Evolutionary conservation across 2,329 filamentous ascomycete genomes (phyloP).

Genomic region (Ceratocystis alfenasii): DNA sequence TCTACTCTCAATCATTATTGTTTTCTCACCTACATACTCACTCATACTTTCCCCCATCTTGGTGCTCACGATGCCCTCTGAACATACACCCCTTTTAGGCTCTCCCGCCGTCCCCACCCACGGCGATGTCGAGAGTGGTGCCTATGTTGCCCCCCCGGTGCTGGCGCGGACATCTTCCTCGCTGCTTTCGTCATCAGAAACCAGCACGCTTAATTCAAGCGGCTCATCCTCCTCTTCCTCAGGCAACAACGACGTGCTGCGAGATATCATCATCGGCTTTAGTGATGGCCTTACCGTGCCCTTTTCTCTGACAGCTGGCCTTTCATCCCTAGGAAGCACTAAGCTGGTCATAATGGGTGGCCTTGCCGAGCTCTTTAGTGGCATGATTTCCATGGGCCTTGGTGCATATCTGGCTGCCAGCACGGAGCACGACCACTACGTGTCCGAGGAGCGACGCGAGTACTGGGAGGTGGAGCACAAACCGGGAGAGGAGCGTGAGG

Average conservation of each 20-base stretch:
- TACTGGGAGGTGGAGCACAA: conserved; percentile 33
- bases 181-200: conserved; percentile 21
- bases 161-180: conserved; percentile 22
- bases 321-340: conserved; percentile 53
- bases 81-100: conserved; percentile 15
- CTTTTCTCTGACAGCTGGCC: conserved; percentile 64
- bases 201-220: conserved; percentile 20
- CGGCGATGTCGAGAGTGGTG: conserved; percentile 16
- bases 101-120: background rate
- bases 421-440: conserved; percentile 42
- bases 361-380: conserved; percentile 62
- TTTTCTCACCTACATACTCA: background rate
- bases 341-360: conserved; percentile 59
- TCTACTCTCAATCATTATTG: background rate
- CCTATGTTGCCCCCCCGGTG: background rate
- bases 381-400: conserved; percentile 66
- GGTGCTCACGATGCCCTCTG: background rate
- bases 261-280: conserved; percentile 62
- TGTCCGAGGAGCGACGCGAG: conserved; percentile 38
- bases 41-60: background rate
- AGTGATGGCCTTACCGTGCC: conserved; percentile 70
- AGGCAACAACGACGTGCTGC: conserved; percentile 37
- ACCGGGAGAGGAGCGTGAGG: conserved; percentile 36
- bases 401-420: conserved; percentile 59
- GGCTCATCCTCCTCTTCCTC: conserved; percentile 26